These are phyloP conservation scores for Rhododendron ovatum DNA, from an alignment of 148 eudicot genomes.

Conservation along the genomic window DNA sequence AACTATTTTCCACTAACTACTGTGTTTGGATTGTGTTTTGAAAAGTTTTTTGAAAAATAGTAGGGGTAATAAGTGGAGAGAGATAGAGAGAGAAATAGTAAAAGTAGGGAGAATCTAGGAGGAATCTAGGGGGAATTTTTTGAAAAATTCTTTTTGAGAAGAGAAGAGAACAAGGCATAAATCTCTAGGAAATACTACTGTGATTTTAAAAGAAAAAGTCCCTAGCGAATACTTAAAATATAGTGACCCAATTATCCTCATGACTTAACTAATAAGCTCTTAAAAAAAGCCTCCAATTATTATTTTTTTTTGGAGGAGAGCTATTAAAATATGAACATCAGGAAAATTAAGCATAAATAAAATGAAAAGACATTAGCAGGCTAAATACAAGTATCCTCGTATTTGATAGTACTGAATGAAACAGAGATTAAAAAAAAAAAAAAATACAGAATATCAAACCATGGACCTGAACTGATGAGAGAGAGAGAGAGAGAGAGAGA, in stretches of 20 bases:
- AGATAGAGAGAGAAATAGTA: no score
- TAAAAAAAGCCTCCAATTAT: no score
- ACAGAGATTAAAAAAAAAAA: not conserved
- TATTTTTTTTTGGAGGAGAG: no score
- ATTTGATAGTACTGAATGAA: not conserved
- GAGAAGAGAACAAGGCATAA: no score
- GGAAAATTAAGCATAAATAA: not conserved
- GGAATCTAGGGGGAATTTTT: no score
- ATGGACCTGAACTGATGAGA: not conserved
- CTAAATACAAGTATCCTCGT: not conserved
- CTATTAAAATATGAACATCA: not conserved
- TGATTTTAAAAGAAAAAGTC: not conserved
- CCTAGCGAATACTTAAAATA: not conserved
- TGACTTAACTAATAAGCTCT: not conserved
- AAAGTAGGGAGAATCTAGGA: no score
- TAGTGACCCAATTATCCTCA: not conserved
- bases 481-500: conserved; percentile 8
- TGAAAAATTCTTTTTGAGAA: no score
- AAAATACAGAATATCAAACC: not conserved
- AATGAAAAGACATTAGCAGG: not conserved
- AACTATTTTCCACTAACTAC: not conserved
- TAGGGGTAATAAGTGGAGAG: no score
- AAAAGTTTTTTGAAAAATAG: no score
- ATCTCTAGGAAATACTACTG: not conserved
- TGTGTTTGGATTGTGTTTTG: no score